Evolutionary conservation across 1,139 yeast genomes (phyloP).

Genomic region (Meyerozyma smithsonii): DNA sequence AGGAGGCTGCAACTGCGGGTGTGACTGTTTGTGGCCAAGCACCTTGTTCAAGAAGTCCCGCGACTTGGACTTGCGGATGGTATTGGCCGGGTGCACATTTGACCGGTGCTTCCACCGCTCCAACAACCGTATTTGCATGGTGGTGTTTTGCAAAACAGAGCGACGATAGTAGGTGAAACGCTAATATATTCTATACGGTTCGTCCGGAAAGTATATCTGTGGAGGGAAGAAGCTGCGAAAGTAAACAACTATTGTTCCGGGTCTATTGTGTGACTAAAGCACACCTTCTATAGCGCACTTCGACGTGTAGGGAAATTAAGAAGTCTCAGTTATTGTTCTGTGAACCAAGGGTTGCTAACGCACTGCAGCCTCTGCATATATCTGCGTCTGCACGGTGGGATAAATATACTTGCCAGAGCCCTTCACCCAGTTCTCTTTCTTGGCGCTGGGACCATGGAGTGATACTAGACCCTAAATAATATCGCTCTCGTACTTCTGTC

Average conservation of each 20-base stretch:
- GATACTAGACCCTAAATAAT: too few species aligned
- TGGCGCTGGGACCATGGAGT: too few species aligned
- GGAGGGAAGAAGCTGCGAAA: not conserved
- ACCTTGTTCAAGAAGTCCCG: not conserved
- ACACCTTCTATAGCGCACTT: not conserved
- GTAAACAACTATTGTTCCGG: conserved; percentile 1
- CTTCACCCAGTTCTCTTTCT: too few species aligned
- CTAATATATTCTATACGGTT: not conserved
- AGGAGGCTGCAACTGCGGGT: not conserved
- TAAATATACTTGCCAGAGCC: too few species aligned
- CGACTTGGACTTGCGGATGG: not conserved
- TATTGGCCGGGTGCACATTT: not conserved
- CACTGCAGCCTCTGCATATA: too few species aligned
- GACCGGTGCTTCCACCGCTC: conserved; percentile 1
- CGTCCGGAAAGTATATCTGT: not conserved
- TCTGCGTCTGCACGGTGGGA: too few species aligned
- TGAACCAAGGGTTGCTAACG: too few species aligned
- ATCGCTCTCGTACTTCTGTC: too few species aligned
- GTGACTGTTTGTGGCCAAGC: not conserved
- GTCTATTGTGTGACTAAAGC: not conserved
- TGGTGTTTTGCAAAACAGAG: not conserved
- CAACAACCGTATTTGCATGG: not conserved
- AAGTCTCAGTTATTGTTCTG: not conserved
- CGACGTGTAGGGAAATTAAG: not conserved
- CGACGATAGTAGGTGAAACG: not conserved